These are phyloP conservation scores for Aegilops umbellulata DNA, from an alignment of 176 grass and related monocot genomes.

Conservation along the genomic window DNA sequence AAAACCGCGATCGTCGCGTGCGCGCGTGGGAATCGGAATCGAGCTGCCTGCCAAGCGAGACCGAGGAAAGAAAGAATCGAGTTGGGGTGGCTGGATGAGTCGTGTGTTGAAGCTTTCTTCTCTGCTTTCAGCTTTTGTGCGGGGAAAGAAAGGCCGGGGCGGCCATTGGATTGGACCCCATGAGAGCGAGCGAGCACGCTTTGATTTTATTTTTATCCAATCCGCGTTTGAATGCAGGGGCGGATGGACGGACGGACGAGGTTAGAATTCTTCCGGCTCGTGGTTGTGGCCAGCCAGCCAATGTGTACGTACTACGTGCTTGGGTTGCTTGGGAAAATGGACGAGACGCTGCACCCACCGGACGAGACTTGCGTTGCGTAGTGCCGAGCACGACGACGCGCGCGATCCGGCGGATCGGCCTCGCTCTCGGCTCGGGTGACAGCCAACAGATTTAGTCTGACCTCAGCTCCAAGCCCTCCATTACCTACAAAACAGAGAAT, in stretches of 20 bases:
- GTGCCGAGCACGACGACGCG: background rate
- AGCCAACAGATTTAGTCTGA: background rate
- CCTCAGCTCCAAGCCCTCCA: background rate
- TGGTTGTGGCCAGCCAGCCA: background rate
- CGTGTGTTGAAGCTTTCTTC: slow-evolving; percentile 45
- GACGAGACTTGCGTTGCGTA: too few species aligned
- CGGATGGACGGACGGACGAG: background rate
- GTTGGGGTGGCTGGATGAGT: slow-evolving; percentile 9
- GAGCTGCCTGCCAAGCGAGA: background rate
- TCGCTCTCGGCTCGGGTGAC: background rate
- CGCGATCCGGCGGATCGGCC: background rate
- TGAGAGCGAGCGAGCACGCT: slow-evolving; percentile 22
- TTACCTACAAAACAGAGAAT: background rate
- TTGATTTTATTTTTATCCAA: slow-evolving; percentile 5
- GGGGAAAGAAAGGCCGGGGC: slow-evolving; percentile 43
- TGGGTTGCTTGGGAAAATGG: background rate
- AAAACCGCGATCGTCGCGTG: background rate
- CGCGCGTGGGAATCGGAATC: background rate
- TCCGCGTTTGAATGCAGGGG: slow-evolving; percentile 16
- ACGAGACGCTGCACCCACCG: too few species aligned
- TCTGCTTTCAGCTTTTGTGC: slow-evolving; percentile 32
- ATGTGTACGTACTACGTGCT: background rate
- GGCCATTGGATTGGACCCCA: slow-evolving; percentile 56
- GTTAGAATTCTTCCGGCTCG: background rate
- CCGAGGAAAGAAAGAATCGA: background rate